Evolutionary conservation across 73 alveolate genomes (phyloP).

Genomic region (Tetrahymena thermophila): DNA sequence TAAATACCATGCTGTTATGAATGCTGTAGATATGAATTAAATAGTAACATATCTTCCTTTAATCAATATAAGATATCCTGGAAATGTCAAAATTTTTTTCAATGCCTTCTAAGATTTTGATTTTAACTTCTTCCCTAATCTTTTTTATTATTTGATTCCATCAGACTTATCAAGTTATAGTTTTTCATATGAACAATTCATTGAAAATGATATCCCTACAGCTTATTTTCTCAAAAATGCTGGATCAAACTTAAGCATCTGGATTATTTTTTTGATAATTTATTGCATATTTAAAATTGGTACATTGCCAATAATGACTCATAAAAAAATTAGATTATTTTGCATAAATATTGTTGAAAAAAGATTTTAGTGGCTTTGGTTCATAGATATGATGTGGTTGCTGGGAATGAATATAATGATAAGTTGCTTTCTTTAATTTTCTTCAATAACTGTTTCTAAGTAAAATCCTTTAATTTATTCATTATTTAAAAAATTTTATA

Average conservation of each 20-base stretch:
- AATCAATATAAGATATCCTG: neutral
- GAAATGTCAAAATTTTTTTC: neutral
- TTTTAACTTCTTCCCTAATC: neutral
- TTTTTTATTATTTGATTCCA: neutral
- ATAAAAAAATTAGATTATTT: neutral
- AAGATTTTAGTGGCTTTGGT: neutral
- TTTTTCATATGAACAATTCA: neutral
- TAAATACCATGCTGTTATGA: neutral
- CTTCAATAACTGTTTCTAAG: neutral
- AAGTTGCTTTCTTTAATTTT: neutral
- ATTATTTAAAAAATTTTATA: neutral
- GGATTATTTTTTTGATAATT: neutral
- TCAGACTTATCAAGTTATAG: neutral
- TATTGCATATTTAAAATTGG: neutral
- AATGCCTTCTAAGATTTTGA: neutral
- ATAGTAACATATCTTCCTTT: neutral
- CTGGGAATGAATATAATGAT: neutral
- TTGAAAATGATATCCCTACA: neutral
- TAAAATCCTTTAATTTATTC: neutral
- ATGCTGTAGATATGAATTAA: neutral
- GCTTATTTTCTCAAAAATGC: neutral
- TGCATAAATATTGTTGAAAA: neutral
- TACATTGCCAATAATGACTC: neutral
- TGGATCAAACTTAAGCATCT: neutral
- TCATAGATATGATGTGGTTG: neutral